phyloP scores from a whole-genome alignment of 495 filamentous ascomycete genomes.

The Hyphodiscus hymeniophilus region DNA sequence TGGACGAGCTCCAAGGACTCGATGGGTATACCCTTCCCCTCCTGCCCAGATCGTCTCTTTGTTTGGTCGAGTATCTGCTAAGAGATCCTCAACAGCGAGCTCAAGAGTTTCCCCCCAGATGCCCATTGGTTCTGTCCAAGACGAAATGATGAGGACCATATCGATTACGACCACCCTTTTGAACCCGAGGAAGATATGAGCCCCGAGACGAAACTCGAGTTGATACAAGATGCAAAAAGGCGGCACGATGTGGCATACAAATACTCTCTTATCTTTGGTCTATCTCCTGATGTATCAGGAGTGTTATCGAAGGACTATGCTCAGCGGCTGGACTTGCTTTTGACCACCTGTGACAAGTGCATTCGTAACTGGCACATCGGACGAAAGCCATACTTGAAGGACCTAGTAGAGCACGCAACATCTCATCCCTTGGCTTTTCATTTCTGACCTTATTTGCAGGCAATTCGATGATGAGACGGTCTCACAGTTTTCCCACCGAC shows the following conservation, averaged over 20 bases:
- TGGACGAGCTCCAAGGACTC: conserved; percentile 22
- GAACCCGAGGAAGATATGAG: conserved; percentile 22
- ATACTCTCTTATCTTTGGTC: conserved; percentile 17
- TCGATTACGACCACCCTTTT: conserved; percentile 19
- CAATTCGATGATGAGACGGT: conserved; percentile 58
- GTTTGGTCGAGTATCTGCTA: not conserved
- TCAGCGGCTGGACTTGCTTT: conserved; percentile 31
- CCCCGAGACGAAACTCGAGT: conserved; percentile 14
- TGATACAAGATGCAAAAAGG: conserved; percentile 15
- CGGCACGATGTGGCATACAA: conserved; percentile 21
- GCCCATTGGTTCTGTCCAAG: conserved; percentile 43
- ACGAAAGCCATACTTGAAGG: conserved; percentile 52
- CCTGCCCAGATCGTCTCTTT: not conserved
- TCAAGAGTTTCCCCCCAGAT: conserved; percentile 30
- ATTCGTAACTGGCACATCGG: conserved; percentile 72
- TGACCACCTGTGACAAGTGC: conserved; percentile 71
- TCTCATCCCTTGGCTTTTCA: not conserved
- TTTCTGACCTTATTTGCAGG: conserved; percentile 20
- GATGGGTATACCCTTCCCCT: conserved; percentile 13
- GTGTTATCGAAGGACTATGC: conserved; percentile 19
- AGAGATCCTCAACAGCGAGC: conserved; percentile 6
- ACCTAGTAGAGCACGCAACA: conserved; percentile 42
- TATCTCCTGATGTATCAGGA: conserved; percentile 9
- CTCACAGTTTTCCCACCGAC: conserved; percentile 40
- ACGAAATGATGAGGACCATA: conserved; percentile 35